Conservation (phyloP, 805 yeast species). For the Candida manassasensis region DNA sequence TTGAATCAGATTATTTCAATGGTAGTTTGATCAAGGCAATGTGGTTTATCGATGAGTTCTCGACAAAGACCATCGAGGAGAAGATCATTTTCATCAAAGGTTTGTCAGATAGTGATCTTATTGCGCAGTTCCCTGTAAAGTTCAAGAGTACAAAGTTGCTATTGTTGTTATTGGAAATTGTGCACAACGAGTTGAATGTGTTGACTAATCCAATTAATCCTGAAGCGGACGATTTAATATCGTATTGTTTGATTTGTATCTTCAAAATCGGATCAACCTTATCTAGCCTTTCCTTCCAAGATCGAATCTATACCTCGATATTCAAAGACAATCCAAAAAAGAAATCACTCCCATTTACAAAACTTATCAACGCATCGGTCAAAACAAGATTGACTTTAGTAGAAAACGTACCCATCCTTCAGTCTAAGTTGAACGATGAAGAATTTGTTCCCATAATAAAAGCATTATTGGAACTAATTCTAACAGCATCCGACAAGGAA, state of each 20-base stretch:
- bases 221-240: conserved; percentile 25
- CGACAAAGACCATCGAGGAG: conserved; percentile 67
- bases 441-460: conserved; percentile 48
- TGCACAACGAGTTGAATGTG: conserved; percentile 36
- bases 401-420: conserved; percentile 45
- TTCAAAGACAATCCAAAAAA: conserved; percentile 21
- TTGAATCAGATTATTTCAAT: conserved; percentile 72
- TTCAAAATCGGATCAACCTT: conserved; percentile 59
- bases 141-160: conserved; percentile 65
- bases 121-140: conserved; percentile 36
- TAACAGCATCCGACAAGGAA: conserved; percentile 22
- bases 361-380: conserved; percentile 28
- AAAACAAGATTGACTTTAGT: conserved; percentile 27
- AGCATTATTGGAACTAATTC: conserved; percentile 36
- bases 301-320: conserved; percentile 51
- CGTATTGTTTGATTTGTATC: conserved; percentile 49
- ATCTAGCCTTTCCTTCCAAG: conserved; percentile 76
- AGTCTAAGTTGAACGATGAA: conserved; percentile 45
- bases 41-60: conserved; percentile 76
- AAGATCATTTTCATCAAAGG: conserved; percentile 66
- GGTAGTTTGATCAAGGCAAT: conserved; percentile 78
- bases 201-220: conserved; percentile 25
- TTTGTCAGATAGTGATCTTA: conserved; percentile 35
- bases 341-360: conserved; percentile 20
- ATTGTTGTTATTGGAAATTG: conserved; percentile 56